These are phyloP conservation scores for Pseudocercospora crystallina DNA, from an alignment of 2,329 filamentous ascomycete genomes.

Conservation along the genomic window DNA sequence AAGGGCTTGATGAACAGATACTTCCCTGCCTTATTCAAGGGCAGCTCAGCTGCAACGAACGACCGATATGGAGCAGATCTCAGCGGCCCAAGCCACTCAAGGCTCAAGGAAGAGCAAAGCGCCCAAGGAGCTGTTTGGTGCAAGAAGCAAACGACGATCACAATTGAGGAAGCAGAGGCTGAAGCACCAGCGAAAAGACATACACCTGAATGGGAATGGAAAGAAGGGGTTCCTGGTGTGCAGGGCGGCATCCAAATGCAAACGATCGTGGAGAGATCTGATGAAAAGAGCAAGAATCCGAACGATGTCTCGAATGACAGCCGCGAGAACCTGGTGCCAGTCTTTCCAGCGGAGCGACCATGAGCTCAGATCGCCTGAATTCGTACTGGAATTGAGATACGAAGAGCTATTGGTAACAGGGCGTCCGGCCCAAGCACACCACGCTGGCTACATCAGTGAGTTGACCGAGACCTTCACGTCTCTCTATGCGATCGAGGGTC, in stretches of 20 bases:
- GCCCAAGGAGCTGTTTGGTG: background rate
- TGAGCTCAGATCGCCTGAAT: background rate
- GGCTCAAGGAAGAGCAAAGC: background rate
- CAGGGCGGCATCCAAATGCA: slow-evolving; percentile 1
- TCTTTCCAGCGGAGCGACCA: background rate
- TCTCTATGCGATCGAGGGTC: too few relatives aligned
- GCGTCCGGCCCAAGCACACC: slow-evolving; percentile 42
- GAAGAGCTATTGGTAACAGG: slow-evolving; percentile 20
- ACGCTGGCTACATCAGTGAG: too few relatives aligned
- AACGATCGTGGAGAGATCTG: background rate
- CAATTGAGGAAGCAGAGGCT: background rate
- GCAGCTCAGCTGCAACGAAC: background rate
- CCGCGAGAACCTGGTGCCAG: slow-evolving; percentile 1
- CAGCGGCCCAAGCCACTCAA: background rate
- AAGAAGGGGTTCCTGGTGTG: background rate
- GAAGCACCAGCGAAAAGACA: too few relatives aligned
- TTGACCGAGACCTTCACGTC: too few relatives aligned
- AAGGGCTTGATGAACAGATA: slow-evolving; percentile 5
- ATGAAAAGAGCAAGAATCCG: background rate
- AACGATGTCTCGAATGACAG: background rate
- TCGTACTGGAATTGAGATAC: slow-evolving; percentile 7
- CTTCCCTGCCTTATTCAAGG: background rate
- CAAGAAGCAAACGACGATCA: background rate
- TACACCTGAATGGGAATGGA: slow-evolving; percentile 3
- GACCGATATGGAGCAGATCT: background rate